These are phyloP conservation scores for Metschnikowia dekortorum DNA, from an alignment of 805 yeast species.

Conservation along the genomic window DNA sequence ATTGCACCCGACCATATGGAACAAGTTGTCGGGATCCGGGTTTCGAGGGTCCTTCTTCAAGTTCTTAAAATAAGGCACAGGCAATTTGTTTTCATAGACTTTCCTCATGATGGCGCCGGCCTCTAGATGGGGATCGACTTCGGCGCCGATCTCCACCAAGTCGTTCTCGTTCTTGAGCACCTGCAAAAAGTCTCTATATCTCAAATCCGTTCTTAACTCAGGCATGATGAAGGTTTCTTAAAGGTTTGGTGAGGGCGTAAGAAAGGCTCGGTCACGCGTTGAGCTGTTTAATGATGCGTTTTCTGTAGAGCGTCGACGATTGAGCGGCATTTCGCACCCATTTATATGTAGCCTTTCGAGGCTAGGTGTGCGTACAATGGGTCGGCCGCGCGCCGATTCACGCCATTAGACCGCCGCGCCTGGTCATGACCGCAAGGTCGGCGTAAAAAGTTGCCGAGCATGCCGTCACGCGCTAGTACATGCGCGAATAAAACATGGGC, in stretches of 20 bases:
- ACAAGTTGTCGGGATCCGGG: constrained; percentile 10
- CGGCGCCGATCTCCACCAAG: constrained; percentile 18
- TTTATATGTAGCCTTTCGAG: not conserved
- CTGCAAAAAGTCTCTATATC: constrained; percentile 22
- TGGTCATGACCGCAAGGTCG: not conserved
- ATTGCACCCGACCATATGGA: constrained; percentile 20
- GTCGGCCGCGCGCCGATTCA: not conserved
- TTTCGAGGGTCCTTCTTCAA: constrained; percentile 14
- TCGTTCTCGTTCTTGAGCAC: constrained; percentile 20
- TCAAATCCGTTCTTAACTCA: constrained; percentile 16
- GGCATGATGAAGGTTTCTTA: not conserved
- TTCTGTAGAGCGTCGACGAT: too few species aligned
- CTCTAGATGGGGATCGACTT: constrained; percentile 22
- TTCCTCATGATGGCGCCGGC: constrained; percentile 26
- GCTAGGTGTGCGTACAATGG: not conserved
- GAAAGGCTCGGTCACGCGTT: too few species aligned
- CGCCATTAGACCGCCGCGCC: too few species aligned
- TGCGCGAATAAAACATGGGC: not conserved
- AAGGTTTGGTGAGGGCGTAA: not conserved
- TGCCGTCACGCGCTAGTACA: not conserved
- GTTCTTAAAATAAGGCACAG: constrained; percentile 22
- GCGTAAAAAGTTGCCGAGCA: not conserved
- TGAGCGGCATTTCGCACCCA: not conserved
- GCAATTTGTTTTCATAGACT: constrained; percentile 17
- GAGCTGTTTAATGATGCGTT: too few species aligned